These are phyloP conservation scores for Amylostereum chailletii DNA, from an alignment of 1,284 basidiomycete species.

Conservation along the genomic window DNA sequence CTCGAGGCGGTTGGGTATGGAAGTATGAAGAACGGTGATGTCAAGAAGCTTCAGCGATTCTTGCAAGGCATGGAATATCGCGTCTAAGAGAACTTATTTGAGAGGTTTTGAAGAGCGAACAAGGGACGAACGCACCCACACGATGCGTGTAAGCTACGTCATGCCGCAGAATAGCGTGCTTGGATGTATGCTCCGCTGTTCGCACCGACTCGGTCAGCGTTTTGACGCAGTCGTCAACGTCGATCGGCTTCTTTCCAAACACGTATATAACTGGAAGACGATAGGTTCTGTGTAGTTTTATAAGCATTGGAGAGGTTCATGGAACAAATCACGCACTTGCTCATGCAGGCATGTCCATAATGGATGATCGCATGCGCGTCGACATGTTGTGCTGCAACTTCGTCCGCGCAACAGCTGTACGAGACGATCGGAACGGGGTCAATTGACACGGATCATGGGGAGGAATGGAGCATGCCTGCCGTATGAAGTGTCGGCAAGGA, in stretches of 20 bases:
- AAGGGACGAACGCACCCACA: conserved; percentile 35
- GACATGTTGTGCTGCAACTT: conserved; percentile 91
- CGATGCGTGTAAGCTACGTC: conserved; percentile 79
- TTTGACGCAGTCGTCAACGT: conserved; percentile 41
- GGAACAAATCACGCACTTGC: conserved; percentile 45
- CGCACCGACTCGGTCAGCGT: conserved; percentile 30
- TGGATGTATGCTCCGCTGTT: conserved; percentile 7
- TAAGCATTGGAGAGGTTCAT: conserved; percentile 3
- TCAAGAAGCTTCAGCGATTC: too few species aligned
- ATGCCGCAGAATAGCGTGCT: conserved; percentile 50
- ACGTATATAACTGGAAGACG: conserved; percentile 81
- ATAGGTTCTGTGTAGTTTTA: conserved; percentile 44
- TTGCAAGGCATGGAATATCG: too few species aligned
- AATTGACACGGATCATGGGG: not conserved
- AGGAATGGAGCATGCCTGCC: conserved; percentile 58
- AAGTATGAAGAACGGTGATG: too few species aligned
- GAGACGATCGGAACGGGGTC: conserved; percentile 3
- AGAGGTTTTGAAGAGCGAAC: not conserved
- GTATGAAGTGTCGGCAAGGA: conserved; percentile 95
- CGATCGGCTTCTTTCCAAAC: conserved; percentile 61
- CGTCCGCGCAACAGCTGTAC: conserved; percentile 90
- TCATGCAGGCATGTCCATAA: conserved; percentile 96
- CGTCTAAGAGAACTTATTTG: not conserved
- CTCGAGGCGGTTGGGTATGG: not conserved
- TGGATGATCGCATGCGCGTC: conserved; percentile 91